Evolutionary conservation across 192 early-diverging fungal species (phyloP).

Genomic region (Coemansia sp.): DNA sequence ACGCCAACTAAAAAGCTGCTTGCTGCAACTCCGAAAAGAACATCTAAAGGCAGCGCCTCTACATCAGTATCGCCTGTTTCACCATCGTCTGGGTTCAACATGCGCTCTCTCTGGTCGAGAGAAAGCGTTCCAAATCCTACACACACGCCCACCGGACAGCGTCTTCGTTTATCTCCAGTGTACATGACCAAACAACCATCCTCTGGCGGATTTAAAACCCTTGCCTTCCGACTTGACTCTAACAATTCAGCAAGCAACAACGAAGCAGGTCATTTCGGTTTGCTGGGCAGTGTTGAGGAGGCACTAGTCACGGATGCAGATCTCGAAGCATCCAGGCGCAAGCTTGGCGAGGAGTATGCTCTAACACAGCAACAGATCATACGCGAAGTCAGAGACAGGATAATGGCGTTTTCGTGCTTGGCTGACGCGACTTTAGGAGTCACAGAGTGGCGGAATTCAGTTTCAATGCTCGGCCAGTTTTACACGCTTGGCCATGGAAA

Average conservation of each 20-base stretch:
- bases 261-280: slow-evolving; percentile 1
- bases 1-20: background rate
- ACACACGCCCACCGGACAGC: slow-evolving; percentile 13
- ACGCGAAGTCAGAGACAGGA: slow-evolving; percentile 32
- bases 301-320: slow-evolving; percentile 36
- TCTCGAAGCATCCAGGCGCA: slow-evolving; percentile 31
- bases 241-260: background rate
- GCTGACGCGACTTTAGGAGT: background rate
- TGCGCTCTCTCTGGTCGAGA: slow-evolving; percentile 23
- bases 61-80: slow-evolving; percentile 2
- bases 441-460: slow-evolving; percentile 14
- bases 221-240: background rate
- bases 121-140: slow-evolving; percentile 15
- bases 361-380: slow-evolving; percentile 49
- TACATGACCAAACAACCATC: background rate
- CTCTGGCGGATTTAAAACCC: background rate
- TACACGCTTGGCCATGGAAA: slow-evolving; percentile 40
- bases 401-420: slow-evolving; percentile 14
- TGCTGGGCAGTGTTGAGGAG: slow-evolving; percentile 45
- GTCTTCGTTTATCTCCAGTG: slow-evolving; percentile 1
- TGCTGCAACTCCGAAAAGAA: background rate
- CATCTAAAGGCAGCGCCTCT: background rate
- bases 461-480: slow-evolving; percentile 43
- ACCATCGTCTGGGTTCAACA: background rate
- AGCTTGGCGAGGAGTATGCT: slow-evolving; percentile 33